Conservation (phyloP, 441 rosid species). For the Gossypium lobatum region DNA sequence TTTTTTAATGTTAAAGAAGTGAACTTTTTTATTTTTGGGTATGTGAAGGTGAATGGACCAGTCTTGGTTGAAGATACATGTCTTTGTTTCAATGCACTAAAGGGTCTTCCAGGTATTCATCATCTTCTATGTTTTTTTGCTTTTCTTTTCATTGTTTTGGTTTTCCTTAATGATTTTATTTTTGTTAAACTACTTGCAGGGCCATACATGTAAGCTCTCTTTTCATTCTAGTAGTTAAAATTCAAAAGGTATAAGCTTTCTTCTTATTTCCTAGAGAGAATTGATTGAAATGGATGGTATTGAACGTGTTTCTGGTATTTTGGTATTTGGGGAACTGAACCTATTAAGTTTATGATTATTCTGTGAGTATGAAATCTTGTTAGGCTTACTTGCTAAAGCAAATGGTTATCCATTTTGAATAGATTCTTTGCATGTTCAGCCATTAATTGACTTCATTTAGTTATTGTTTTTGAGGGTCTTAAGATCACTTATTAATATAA, state of each 20-base stretch:
- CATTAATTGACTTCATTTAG: background rate
- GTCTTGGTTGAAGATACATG: constrained; percentile 96
- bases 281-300: background rate
- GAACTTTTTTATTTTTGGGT: background rate
- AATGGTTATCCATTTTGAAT: background rate
- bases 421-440: background rate
- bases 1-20: background rate
- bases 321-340: constrained; percentile 6
- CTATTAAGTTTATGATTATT: background rate
- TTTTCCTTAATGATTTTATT: background rate
- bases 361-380: background rate
- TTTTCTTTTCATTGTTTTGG: background rate
- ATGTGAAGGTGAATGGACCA: constrained; percentile 74
- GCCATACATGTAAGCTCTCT: constrained; percentile 78
- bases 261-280: background rate
- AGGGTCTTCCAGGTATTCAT: constrained; percentile 83
- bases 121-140: background rate
- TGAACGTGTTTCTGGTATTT: background rate
- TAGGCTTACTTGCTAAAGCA: background rate
- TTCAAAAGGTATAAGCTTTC: background rate
- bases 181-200: constrained; percentile 47
- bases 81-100: constrained; percentile 84
- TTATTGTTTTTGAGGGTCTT: background rate
- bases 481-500: background rate
- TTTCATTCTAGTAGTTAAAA: background rate